Conservation (phyloP, 2,329 filamentous ascomycete species). For the Stemphylium vesicarium region DNA sequence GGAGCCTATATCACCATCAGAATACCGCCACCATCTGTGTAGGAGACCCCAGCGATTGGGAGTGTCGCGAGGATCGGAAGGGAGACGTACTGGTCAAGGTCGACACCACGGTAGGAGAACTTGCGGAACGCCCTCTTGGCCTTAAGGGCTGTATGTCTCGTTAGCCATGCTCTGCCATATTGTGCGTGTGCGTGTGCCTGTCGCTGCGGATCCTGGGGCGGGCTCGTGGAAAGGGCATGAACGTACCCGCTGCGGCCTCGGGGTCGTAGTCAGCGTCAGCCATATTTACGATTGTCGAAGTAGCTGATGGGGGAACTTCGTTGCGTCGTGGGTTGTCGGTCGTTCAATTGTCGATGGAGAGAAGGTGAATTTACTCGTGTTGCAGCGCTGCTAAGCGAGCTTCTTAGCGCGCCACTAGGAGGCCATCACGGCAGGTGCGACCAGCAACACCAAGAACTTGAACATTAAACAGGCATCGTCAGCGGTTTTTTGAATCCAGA, state of each 20-base stretch:
- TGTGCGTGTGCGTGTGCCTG: slow-evolving; percentile 5
- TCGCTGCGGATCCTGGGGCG: slow-evolving; percentile 16
- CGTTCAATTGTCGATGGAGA: slow-evolving; percentile 38
- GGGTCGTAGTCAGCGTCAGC: slow-evolving; percentile 80
- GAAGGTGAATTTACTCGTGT: slow-evolving; percentile 13
- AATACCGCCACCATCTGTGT: slow-evolving; percentile 10
- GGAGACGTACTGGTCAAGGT: slow-evolving; percentile 92
- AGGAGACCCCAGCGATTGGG: not conserved
- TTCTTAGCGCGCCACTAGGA: slow-evolving; percentile 10
- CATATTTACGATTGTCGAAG: slow-evolving; percentile 70
- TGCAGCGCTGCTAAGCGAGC: slow-evolving; percentile 15
- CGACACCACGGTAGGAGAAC: slow-evolving; percentile 99
- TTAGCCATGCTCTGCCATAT: slow-evolving; percentile 33
- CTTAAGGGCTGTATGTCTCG: slow-evolving; percentile 78
- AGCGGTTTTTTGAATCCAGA: too few species aligned
- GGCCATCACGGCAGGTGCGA: slow-evolving; percentile 1
- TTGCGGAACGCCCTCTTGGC: slow-evolving; percentile 99
- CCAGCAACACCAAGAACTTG: slow-evolving; percentile 1
- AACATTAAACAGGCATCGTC: not conserved
- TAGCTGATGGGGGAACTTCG: slow-evolving; percentile 52
- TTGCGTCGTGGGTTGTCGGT: slow-evolving; percentile 32
- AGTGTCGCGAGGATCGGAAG: slow-evolving; percentile 5
- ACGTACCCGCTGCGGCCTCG: slow-evolving; percentile 72
- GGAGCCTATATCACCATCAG: slow-evolving; percentile 70
- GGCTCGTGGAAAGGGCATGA: slow-evolving; percentile 20